Evolutionary conservation across 2,329 filamentous ascomycete species (phyloP), one percentile per base, ranked within the genome.

Genomic region (Claviceps sp.): DNA sequence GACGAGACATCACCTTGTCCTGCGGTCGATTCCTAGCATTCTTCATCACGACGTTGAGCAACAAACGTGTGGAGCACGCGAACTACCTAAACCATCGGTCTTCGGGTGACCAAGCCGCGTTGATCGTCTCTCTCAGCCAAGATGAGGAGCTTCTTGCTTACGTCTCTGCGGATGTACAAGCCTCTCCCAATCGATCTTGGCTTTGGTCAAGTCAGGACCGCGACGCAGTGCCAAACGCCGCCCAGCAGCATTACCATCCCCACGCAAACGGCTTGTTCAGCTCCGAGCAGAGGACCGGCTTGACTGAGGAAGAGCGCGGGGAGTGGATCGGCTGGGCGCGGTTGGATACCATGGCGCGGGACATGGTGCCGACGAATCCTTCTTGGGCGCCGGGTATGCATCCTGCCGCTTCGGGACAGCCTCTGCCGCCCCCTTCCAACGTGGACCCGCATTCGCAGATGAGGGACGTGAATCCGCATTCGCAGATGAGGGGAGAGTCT

Each of bases 141-240:
- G 90, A 98, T 61, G 90, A 97, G 63, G 91, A 96, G 64, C 77
- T 97, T 59, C 71, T 97, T 30, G 87, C 84, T 0, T 95, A 95
- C 60, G 81, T 86, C 1, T 91, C 86, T 34, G 86, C 84, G 0
- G 93, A 97, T 67, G 74, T 94, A 61, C 91, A 97, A 67, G 86
- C 84, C 1, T 81, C 78, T n/a, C 74, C 77, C 0, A 84, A 89
- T 50, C 80, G 80, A 38, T 83, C 84, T 13, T 97, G 91, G 91
- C 78, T 90, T 4, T 96, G 90, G 91, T 70, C 78, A 60, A 75
- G 78, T 34, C 75, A 75, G 38, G 82, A 85, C 59, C 65, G 67
- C 43, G 74, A 76, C 43, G 55, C 61, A 9, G 56, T 58, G 38
- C 61, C 59, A 43, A 55, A 61, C 41, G 58, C 51, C 55, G 8